These are phyloP conservation scores for Onygena corvina DNA, from an alignment of 2,329 filamentous ascomycete genomes.

Conservation along the genomic window DNA sequence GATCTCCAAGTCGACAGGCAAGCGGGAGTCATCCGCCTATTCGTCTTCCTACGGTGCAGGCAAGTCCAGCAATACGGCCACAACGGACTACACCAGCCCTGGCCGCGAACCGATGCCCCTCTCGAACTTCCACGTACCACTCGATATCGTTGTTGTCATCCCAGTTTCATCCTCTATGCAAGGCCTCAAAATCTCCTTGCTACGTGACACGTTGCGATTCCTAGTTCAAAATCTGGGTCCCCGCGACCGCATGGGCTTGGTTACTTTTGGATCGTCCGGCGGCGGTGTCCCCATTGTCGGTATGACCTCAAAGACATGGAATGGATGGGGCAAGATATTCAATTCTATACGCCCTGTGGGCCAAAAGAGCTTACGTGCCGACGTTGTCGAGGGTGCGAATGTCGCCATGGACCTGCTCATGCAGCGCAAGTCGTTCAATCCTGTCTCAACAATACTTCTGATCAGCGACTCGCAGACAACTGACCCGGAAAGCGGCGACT, in stretches of 20 bases:
- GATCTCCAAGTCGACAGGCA: constrained; percentile 38
- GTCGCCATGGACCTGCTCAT: constrained; percentile 97
- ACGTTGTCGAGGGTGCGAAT: constrained; percentile 94
- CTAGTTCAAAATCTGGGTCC: constrained; percentile 83
- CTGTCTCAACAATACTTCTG: constrained; percentile 85
- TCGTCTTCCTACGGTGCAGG: constrained; percentile 64
- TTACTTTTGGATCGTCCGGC: constrained; percentile 89
- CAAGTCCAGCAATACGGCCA: constrained; percentile 74
- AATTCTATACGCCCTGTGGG: constrained; percentile 83
- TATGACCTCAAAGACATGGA: constrained; percentile 93
- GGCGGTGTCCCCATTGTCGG: constrained; percentile 92
- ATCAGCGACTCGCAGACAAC: constrained; percentile 96
- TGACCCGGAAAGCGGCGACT: constrained; percentile 89
- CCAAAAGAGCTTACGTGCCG: constrained; percentile 89
- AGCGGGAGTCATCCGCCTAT: constrained; percentile 68
- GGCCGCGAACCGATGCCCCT: constrained; percentile 37
- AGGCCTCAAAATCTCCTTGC: constrained; percentile 91
- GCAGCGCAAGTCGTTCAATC: constrained; percentile 93
- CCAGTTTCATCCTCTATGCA: constrained; percentile 98
- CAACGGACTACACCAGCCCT: constrained; percentile 80
- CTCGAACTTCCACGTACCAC: constrained; percentile 65
- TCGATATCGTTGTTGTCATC: constrained; percentile 92
- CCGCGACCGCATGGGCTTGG: constrained; percentile 88
- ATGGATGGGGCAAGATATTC: constrained; percentile 76
- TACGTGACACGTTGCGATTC: constrained; percentile 84